Conservation (phyloP, 179 eudicot species). For the Heliamphora pulchella region DNA sequence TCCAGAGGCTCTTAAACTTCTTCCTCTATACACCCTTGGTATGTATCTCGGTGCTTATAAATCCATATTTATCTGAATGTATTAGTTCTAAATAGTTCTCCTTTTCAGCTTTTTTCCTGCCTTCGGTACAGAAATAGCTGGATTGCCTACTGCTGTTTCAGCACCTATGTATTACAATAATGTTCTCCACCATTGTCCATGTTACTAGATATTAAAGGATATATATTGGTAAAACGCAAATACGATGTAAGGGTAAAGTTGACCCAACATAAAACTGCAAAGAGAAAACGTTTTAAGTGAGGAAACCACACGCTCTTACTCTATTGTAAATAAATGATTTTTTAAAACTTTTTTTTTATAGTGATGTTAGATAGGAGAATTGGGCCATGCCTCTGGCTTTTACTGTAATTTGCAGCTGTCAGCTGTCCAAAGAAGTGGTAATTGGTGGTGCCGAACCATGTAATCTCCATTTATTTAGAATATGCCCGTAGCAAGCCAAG, state of each 20-base stretch:
- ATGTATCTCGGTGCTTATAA: constrained; percentile 21
- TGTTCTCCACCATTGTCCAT: neutral
- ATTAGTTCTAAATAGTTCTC: neutral
- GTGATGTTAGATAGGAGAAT: neutral
- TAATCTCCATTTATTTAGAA: neutral
- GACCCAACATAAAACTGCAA: too few relatives aligned
- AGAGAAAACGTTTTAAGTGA: neutral
- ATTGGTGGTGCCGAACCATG: neutral
- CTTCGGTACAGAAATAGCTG: neutral
- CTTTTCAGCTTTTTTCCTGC: neutral
- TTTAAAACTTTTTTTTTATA: too few relatives aligned
- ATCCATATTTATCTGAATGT: neutral
- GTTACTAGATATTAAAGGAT: neutral
- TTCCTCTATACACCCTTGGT: constrained; percentile 90
- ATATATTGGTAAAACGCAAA: neutral
- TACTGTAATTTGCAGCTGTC: neutral
- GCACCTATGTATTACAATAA: neutral
- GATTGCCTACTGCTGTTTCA: neutral
- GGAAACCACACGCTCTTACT: neutral
- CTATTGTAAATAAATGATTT: too few relatives aligned
- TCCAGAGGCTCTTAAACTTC: constrained; percentile 89
- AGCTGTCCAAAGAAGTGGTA: neutral
- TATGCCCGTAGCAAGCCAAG: neutral
- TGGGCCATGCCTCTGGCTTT: constrained; percentile 1
- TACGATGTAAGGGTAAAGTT: neutral